Base-by-base conservation (phyloP, 2,329 filamentous ascomycete species). In the Penicillium polonicum region DNA sequence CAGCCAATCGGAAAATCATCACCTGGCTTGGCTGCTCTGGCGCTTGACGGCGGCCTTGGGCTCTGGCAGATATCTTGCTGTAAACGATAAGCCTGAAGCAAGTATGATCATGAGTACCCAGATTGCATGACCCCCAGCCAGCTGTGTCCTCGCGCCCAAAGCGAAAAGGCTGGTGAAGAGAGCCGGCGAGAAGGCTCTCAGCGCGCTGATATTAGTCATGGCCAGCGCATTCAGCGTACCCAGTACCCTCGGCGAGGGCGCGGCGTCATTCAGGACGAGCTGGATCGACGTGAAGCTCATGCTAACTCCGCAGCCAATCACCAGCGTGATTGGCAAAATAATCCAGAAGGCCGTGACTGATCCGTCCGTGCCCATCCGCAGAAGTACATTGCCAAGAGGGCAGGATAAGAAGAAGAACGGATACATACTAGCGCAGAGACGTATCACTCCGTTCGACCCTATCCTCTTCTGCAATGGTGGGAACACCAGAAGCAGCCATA, bases 261-360 rank as follows among this genome's bases (percentile, higher is more conserved):
- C 82, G 2, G 89, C 83, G 57, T 92, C 88, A 71, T 93, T 93
- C 33, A 93, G 69, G 0, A 85, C 85, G 9, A 93, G 84, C 76
- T 92, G 89, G 0, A 87, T 81, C 2, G 80, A 86, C 0, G 88
- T 92, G 68, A 88, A 89, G 2, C 82, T 79, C 88, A 90, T 91
- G 48, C 80, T 81, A 0, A 90, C 83, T 1, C 85, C 85, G 13
- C 81, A 81, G 0, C 86, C 87, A 0, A 89, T n/a, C 0, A 78
- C 75, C 12, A 87, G 70, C 10, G 73, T 49, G 0, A 74, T 61
- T 0, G 79, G 79, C 1, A 70, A 75, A 2, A 80, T 48, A 2
- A 82, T 68, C 85, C 88, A 91, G 69, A 91, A 90, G 0, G 72
- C 60, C 0, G 68, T 71, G 2, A 70, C 66, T 0, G 78, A 76